Percentiles rank a stretch among this genome's conserved stretches.
Evolutionary conservation across 768 basidiomycete species (phyloP).

Genomic region (Boletus insuetus): DNA sequence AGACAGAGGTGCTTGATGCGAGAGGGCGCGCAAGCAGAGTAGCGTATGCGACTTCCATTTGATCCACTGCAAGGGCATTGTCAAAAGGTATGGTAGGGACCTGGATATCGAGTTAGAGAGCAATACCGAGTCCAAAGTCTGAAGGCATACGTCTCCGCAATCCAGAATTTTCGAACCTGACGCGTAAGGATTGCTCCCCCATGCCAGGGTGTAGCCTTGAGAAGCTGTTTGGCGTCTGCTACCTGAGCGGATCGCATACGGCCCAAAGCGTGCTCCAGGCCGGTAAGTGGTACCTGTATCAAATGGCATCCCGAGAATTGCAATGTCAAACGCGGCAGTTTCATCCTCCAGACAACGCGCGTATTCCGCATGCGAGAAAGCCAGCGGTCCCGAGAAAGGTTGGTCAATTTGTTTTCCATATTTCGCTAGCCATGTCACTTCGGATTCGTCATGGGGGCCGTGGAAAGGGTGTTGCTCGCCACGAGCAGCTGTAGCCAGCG

Average conservation of each 20-base stretch:
- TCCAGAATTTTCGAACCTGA: slow-evolving; percentile 63
- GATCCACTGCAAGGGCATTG: slow-evolving; percentile 77
- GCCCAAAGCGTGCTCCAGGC: slow-evolving; percentile 82
- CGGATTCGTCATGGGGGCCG: slow-evolving; percentile 7
- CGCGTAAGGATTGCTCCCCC: slow-evolving; percentile 65
- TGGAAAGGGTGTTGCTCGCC: slow-evolving; percentile 17
- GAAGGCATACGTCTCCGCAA: slow-evolving; percentile 68
- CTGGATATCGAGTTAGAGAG: slow-evolving; percentile 32
- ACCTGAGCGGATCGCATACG: slow-evolving; percentile 79
- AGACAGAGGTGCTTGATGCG: slow-evolving; percentile 20
- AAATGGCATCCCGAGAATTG: slow-evolving; percentile 77
- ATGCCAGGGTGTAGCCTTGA: slow-evolving; percentile 67
- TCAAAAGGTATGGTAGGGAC: slow-evolving; percentile 80
- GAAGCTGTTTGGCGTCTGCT: slow-evolving; percentile 62
- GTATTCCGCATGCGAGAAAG: slow-evolving; percentile 83
- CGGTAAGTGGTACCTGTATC: slow-evolving; percentile 60
- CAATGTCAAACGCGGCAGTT: slow-evolving; percentile 47
- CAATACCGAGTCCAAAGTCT: neutral
- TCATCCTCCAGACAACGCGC: slow-evolving; percentile 23
- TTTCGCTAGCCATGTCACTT: slow-evolving; percentile 65
- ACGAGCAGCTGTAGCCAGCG: neutral
- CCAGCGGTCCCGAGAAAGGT: slow-evolving; percentile 73
- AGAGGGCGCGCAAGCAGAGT: slow-evolving; percentile 65
- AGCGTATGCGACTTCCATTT: slow-evolving; percentile 83
- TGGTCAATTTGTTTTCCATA: slow-evolving; percentile 77